Evolutionary conservation across 1,284 basidiomycete species (phyloP), one percentile per base, ranked within the genome.

Genomic region (Cronartium quercuum): DNA sequence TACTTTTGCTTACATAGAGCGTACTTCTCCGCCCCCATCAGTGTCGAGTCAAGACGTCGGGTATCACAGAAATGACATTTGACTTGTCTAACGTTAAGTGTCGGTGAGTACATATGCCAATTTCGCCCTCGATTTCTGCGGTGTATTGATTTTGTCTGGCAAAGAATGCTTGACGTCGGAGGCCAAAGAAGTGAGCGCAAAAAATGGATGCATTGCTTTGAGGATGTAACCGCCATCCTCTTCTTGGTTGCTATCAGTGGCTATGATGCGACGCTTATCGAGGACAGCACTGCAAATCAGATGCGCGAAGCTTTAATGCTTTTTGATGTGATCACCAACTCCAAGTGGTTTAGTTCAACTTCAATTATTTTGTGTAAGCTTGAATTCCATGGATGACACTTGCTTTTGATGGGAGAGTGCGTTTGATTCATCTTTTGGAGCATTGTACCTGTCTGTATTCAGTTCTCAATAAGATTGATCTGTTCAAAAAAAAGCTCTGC

Each of bases 11-110:
- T n/a, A n/a, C n/a, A n/a, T n/a, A n/a, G n/a, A n/a, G n/a, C n/a
- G n/a, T n/a, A n/a, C n/a, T n/a, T n/a, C n/a, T n/a, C n/a, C n/a
- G n/a, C n/a, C n/a, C n/a, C n/a, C n/a, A n/a, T n/a, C n/a, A n/a
- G n/a, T n/a, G n/a, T n/a, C n/a, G 94, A 80, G 93, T 97, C 77
- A 97, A 96, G 86, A 97, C 94, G 0, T 97, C 94, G 0, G 94
- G 94, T 81, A 94, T 97, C 81, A 94, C 91, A 1, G 94, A 97
- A 84, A 96, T 93, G 34, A 90, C 89, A 69, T 96, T 97, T 87
- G 82, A 83, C 78, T 91, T 97, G 66, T 92, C 93, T 77, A 91
- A 94, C 80, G 85, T 95, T 73, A 94, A 91, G 38, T 95, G 94
- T 85, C 83, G n/a, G n/a, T n/a, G n/a, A n/a, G n/a, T n/a, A n/a